Percentiles rank a stretch among this genome's conserved stretches.
These are phyloP conservation scores for Lasiodiplodia hormozganensis DNA, from an alignment of 2,329 filamentous ascomycete species.

Conservation along the genomic window DNA sequence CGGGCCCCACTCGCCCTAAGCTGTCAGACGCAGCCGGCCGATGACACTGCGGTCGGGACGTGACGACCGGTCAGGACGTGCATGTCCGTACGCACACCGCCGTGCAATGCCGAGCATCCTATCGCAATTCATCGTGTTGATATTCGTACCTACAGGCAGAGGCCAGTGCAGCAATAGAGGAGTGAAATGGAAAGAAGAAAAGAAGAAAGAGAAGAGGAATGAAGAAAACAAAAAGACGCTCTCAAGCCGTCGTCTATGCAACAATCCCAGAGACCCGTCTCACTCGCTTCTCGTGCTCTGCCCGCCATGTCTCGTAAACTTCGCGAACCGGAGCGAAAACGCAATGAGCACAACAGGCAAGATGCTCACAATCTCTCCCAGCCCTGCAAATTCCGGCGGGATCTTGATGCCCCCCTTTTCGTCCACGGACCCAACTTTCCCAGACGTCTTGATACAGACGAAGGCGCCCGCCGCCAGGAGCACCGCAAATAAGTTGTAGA, in stretches of 20 bases:
- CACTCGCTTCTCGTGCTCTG: background rate
- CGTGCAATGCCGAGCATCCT: background rate
- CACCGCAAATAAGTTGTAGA: conserved; percentile 75
- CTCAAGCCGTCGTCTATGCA: background rate
- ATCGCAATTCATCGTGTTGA: background rate
- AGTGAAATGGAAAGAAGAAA: background rate
- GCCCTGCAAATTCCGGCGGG: conserved; percentile 68
- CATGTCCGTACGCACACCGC: background rate
- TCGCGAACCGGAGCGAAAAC: conserved; percentile 52
- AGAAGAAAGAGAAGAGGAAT: background rate
- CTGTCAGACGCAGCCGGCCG: conserved; percentile 6
- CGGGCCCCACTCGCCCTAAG: background rate
- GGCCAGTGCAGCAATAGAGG: background rate
- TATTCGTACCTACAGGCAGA: background rate
- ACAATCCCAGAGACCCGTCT: background rate
- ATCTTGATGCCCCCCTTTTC: conserved; percentile 47
- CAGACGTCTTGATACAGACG: conserved; percentile 50
- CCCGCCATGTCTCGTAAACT: background rate
- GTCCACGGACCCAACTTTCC: background rate
- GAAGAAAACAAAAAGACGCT: background rate
- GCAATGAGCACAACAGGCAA: conserved; percentile 70
- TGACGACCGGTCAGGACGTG: background rate
- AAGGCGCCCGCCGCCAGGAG: conserved; percentile 72
- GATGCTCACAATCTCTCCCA: conserved; percentile 78
- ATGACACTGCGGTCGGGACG: background rate